These are phyloP conservation scores for Russula dissimulans DNA, from an alignment of 768 basidiomycete species.

Conservation along the genomic window DNA sequence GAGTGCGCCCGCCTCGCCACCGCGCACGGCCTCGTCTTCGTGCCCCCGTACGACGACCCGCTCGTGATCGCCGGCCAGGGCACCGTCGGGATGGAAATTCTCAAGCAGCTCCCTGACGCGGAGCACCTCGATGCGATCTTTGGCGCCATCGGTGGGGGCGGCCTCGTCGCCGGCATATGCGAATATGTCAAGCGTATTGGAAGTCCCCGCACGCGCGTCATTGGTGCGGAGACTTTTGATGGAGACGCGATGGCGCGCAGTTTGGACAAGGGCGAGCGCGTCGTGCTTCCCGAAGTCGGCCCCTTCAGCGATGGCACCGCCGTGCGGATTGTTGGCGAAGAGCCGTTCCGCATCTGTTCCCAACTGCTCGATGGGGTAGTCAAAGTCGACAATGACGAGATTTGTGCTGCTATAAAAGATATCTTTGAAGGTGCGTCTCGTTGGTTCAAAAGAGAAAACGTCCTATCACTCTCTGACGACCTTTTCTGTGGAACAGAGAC, in stretches of 20 bases:
- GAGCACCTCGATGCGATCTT: conserved; percentile 80
- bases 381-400: conserved; percentile 87
- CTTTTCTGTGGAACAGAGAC: conserved; percentile 52
- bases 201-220: conserved; percentile 66
- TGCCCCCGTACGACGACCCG: conserved; percentile 97
- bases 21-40: conserved; percentile 71
- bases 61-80: conserved; percentile 96
- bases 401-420: conserved; percentile 98
- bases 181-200: conserved; percentile 93
- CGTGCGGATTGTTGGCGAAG: conserved; percentile 90
- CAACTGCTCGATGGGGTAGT: conserved; percentile 75
- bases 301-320: conserved; percentile 98
- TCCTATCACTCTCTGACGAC: no score
- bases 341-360: conserved; percentile 89
- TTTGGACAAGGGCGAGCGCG: conserved; percentile 69
- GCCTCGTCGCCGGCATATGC: conserved; percentile 80
- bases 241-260: conserved; percentile 90
- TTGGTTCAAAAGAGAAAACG: neutral
- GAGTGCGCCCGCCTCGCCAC: conserved; percentile 85
- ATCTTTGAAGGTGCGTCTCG: conserved; percentile 78
- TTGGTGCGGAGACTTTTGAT: conserved; percentile 92
- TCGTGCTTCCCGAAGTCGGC: conserved; percentile 82
- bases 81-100: conserved; percentile 88
- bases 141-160: conserved; percentile 89
- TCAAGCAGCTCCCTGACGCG: conserved; percentile 76